Evolutionary conservation across 768 basidiomycete species (phyloP), one percentile per base, ranked within the genome.

Genomic region (Exidia glandulosa): DNA sequence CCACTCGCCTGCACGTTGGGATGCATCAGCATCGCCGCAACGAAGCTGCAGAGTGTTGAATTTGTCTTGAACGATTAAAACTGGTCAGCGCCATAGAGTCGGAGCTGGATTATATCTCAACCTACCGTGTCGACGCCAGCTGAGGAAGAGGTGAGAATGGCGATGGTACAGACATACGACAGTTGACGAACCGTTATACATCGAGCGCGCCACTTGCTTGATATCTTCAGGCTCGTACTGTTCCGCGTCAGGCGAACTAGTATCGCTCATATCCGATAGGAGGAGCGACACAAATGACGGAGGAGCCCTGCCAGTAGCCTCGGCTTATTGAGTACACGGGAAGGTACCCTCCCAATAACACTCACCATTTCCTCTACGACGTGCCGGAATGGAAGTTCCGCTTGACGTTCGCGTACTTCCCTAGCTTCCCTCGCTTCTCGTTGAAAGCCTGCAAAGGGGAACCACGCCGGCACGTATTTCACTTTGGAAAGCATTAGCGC

Each of bases 1-100:
- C n/a, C n/a, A n/a, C 59, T 60, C 32, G 47, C 41, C 56, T 70
- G 70, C 4, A 61, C 62, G 14, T 71, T 61, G 0, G 70, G 70
- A 59, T 64, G 62, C 7, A 66, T 58, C 9, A 65, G 60, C 66
- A 70, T 66, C 6, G 68, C 66, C 1, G 69, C 57, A 47, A 65
- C 47, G 60, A 69, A 69, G 30, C 52, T 61, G 32, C 61, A 50
- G 2, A 67, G 32, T 3, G 63, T 59, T 0, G 69, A 60, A n/a
- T 62, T 62, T 2, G 66, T 68, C 67, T 67, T 56, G 29, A 6
- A 10, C 36, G 12, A 37, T 37, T 37, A 12, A 37, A 19, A 37
- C 19, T 19, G 36, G 12, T 19, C 36, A 37, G 36, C n/a, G n/a
- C n/a, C n/a, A n/a, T n/a, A n/a, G n/a, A n/a, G n/a, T n/a, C n/a